A percentile compares a stretch with the other conserved stretches of the same genome.
Evolutionary conservation across 495 filamentous ascomycete genomes (phyloP).

Genomic region (Penicillium canescens): DNA sequence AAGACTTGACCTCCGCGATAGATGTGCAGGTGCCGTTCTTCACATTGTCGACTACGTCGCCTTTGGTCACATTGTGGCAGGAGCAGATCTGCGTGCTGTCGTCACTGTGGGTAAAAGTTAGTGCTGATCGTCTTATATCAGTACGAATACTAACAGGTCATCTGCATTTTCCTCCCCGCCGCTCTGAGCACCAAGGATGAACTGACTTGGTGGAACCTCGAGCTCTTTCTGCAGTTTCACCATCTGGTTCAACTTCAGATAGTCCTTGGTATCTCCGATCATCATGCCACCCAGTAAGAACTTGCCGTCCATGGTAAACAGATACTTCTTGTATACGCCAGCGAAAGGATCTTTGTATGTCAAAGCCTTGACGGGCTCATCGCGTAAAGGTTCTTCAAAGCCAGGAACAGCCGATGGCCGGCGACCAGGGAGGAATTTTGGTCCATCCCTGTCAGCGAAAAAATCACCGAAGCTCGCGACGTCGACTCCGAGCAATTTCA

Average conservation of each 20-base stretch:
- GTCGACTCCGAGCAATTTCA: slow-evolving; percentile 91
- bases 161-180: slow-evolving; percentile 71
- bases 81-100: slow-evolving; percentile 93
- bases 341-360: slow-evolving; percentile 93
- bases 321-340: slow-evolving; percentile 95
- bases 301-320: slow-evolving; percentile 91
- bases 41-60: slow-evolving; percentile 70
- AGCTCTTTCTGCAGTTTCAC: slow-evolving; percentile 85
- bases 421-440: slow-evolving; percentile 67
- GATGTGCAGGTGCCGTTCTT: slow-evolving; percentile 85
- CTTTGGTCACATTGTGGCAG: slow-evolving; percentile 95
- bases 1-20: slow-evolving; percentile 85
- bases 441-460: slow-evolving; percentile 90
- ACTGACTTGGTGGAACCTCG: slow-evolving; percentile 79
- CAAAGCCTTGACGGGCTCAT: slow-evolving; percentile 73
- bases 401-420: slow-evolving; percentile 29
- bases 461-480: slow-evolving; percentile 97
- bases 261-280: slow-evolving; percentile 95
- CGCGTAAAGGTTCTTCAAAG: slow-evolving; percentile 29
- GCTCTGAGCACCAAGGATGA: slow-evolving; percentile 83
- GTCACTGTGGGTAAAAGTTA: slow-evolving; percentile 42
- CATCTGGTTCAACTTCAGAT: slow-evolving; percentile 92
- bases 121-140: neutral
- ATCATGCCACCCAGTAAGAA: slow-evolving; percentile 96
- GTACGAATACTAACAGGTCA: slow-evolving; percentile 55